Base-by-base conservation (phyloP, 768 basidiomycete species). In the Suillus lakei region DNA sequence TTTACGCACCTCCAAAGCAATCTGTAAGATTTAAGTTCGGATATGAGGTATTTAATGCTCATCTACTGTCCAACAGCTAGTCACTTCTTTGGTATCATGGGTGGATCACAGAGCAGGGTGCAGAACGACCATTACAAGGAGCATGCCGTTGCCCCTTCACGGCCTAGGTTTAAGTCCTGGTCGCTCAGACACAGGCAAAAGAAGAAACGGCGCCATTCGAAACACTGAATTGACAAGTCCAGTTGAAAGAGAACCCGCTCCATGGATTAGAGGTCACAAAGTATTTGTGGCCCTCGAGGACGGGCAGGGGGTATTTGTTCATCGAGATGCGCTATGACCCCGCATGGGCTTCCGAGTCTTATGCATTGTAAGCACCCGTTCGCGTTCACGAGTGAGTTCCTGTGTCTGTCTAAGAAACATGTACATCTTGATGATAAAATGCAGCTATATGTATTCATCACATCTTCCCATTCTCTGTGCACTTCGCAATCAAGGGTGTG, bases 191-290 rank as follows among this genome's bases (percentile, higher is more conserved):
- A 21, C 26, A 60, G 58, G 62, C 53, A 44, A 60, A 60, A 55
- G 60, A 55, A 58, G 51, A 54, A 44, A 53, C 48, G 18, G 43
- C 30, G 44, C 12, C 51, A 67, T 56, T 54, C 36, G 50, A 62
- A 28, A 30, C 16, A 30, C 26, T n/a, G 61, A 54, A 56, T 53
- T 21, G 56, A 48, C 55, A 16, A 63, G 58, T 21, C 62, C 64
- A 23, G 66, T 63, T 34, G 61, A 60, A n/a, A 41, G 60, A 23
- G 71, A 67, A n/a, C 60, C 68, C n/a, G 61, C 66, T 6, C 74
- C 72, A 44, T 80, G 78, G 79, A 66, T 76, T 15, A 53, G 68
- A 26, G 74, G 71, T 3, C 74, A 72, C 46, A 63, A 68, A 58
- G 69, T 76, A 48, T 66, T 78, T 15, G 69, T 66, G 7, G 51